Conservation (phyloP, 192 early-diverging fungal genomes). For the Backusella liffmaniae region DNA sequence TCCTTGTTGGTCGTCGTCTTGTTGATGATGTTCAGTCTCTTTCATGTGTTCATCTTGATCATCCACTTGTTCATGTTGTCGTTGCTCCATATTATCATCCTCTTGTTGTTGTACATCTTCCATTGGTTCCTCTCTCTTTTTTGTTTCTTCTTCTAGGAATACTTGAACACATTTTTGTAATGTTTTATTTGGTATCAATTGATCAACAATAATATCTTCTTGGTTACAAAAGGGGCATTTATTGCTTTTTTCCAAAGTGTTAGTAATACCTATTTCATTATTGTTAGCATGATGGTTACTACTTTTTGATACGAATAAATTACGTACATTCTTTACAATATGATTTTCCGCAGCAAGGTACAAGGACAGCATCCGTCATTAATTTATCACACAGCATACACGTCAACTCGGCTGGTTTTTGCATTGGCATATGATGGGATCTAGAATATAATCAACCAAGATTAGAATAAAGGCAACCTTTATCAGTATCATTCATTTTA, state of each 20-base stretch:
- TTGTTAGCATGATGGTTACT: not conserved
- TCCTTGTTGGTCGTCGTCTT: not conserved
- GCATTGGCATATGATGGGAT: constrained; percentile 30
- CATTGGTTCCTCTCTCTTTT: constrained; percentile 6
- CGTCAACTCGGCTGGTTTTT: constrained; percentile 70
- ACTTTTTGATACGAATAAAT: constrained; percentile 9
- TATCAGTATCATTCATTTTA: not conserved
- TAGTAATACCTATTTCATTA: constrained; percentile 22
- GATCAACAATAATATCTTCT: constrained; percentile 11
- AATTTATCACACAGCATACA: constrained; percentile 78
- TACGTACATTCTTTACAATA: constrained; percentile 90
- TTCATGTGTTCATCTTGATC: not conserved
- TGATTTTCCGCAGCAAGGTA: constrained; percentile 83
- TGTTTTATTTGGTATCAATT: constrained; percentile 29
- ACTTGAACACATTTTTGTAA: constrained; percentile 20
- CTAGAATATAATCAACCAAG: not conserved
- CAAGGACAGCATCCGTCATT: constrained; percentile 73
- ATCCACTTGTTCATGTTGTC: not conserved
- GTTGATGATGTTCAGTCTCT: not conserved
- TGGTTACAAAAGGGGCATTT: constrained; percentile 23
- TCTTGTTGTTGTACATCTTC: not conserved
- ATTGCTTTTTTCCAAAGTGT: constrained; percentile 15
- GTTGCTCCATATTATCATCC: not conserved
- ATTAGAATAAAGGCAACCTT: too few species aligned
- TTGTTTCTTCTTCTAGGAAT: constrained; percentile 21